Evolutionary conservation across 1,284 basidiomycete species (phyloP), one percentile per base, ranked within the genome.

Genomic region (Hymenochaete sp.): DNA sequence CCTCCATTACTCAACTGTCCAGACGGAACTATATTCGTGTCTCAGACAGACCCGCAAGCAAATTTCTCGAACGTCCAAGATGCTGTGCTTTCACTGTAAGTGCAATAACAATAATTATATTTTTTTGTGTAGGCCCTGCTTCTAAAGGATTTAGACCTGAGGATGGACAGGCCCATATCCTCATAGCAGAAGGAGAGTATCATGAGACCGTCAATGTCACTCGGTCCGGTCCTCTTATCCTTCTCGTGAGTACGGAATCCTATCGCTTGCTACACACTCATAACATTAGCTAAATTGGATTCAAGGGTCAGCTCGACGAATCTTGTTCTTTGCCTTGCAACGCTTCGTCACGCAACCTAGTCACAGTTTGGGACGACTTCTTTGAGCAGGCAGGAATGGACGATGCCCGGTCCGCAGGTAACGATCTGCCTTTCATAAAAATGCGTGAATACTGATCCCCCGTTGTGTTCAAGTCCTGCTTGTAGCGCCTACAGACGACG

Each of bases 131-230:
- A 18, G 6, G 4, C 7, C n/a, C 16, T 19, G 9, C 38, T 19
- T 21, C 14, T 1, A 31, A 18, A 19, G 5, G 21, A 22, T 4
- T 24, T 10, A 49, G 47, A 19, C 66, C 70, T 0, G 52, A 64
- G 22, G 54, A 59, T 14, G 67, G 64, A 4, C 29, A 52, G 5
- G 69, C 67, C 0, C 62, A 61, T 9, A 77, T 83, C 33, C 67
- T 82, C n/a, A 66, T 83, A 32, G 77, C 68, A 2, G 64, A 64
- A 42, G 81, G 80, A n/a, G 63, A 72, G 42, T 83, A 82, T 52
- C 69, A 71, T 36, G 80, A 82, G 57, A 70, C 66, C 0, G 57
- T 82, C 3, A 79, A 77, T 41, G 62, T 82, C 13, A 73, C 76
- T 1, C 63, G 76, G 26, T 60, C 59, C 42, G 73, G 61, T 0